These are phyloP conservation scores for Chaetomium olivaceum DNA, from an alignment of 2,329 filamentous ascomycete genomes.

Conservation along the genomic window DNA sequence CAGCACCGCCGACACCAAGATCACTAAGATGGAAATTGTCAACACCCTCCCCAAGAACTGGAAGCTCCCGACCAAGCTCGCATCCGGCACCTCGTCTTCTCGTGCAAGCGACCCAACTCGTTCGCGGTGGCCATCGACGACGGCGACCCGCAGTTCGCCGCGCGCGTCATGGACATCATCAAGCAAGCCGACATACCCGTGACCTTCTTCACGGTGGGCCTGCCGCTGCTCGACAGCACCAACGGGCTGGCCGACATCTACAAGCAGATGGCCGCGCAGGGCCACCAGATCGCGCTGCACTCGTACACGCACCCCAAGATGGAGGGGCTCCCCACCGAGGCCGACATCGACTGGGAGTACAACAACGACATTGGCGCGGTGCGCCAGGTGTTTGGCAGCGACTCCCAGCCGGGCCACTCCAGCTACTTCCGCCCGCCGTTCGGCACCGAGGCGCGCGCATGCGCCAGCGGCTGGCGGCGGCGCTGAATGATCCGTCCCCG, in stretches of 20 bases:
- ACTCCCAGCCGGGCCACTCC: slow-evolving; percentile 31
- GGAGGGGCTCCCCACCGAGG: slow-evolving; percentile 55
- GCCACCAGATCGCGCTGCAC: slow-evolving; percentile 70
- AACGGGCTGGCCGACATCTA: slow-evolving; percentile 67
- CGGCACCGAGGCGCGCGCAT: slow-evolving; percentile 66
- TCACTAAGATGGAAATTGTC: slow-evolving; percentile 64
- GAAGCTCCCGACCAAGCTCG: slow-evolving; percentile 58
- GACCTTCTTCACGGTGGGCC: slow-evolving; percentile 71
- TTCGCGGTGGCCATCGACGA: slow-evolving; percentile 75
- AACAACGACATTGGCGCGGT: slow-evolving; percentile 56
- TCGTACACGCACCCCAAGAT: slow-evolving; percentile 70
- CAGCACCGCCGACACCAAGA: slow-evolving; percentile 48
- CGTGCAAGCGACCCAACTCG: slow-evolving; percentile 66
- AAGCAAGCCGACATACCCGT: slow-evolving; percentile 62
- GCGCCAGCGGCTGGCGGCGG: slow-evolving; percentile 60
- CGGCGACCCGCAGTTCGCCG: slow-evolving; percentile 59
- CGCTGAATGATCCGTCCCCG: slow-evolving; percentile 51
- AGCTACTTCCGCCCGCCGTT: slow-evolving; percentile 70
- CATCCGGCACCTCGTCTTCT: slow-evolving; percentile 61
- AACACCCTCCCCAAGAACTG: slow-evolving; percentile 52
- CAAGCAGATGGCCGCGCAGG: slow-evolving; percentile 59
- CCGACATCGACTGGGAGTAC: slow-evolving; percentile 63
- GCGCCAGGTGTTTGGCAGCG: slow-evolving; percentile 39
- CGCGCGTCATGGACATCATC: slow-evolving; percentile 62
- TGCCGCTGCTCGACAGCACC: slow-evolving; percentile 56